Percentiles rank a stretch among this genome's conserved stretches.
Evolutionary conservation across 1,139 yeast species (phyloP).

Genomic region (Suhomyces bokatorum): DNA sequence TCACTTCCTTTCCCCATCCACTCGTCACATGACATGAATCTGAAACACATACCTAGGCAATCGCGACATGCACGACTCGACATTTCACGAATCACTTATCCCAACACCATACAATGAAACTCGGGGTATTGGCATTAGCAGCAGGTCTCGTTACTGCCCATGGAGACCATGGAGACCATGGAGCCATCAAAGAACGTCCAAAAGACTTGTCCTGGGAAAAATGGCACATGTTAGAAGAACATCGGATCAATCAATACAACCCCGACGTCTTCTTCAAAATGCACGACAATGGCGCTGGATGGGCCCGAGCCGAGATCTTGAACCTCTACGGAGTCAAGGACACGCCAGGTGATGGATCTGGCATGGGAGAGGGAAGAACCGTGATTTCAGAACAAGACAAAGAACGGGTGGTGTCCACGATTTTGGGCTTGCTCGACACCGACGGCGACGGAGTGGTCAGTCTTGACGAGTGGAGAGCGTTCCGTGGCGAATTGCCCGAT

Average conservation of each 20-base stretch:
- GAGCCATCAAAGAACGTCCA: constrained; percentile 31
- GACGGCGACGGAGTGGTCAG: constrained; percentile 66
- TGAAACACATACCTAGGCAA: neutral
- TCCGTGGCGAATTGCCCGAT: constrained; percentile 78
- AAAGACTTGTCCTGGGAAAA: constrained; percentile 64
- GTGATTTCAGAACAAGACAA: constrained; percentile 56
- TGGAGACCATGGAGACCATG: constrained; percentile 13
- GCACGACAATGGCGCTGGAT: constrained; percentile 66
- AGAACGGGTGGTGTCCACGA: constrained; percentile 54
- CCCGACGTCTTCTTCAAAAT: constrained; percentile 75
- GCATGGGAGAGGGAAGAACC: constrained; percentile 77
- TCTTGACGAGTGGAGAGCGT: constrained; percentile 72
- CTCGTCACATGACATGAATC: neutral
- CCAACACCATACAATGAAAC: constrained; percentile 5
- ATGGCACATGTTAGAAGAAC: constrained; percentile 93
- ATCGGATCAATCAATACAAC: constrained; percentile 71
- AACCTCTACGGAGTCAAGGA: constrained; percentile 78
- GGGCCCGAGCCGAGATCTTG: constrained; percentile 68
- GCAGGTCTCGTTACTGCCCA: constrained; percentile 10
- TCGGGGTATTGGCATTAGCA: constrained; percentile 3
- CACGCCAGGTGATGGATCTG: constrained; percentile 86
- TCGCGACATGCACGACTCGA: neutral
- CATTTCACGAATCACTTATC: neutral
- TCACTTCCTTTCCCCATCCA: too few relatives aligned
- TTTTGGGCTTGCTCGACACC: constrained; percentile 62